These are phyloP conservation scores for Microcyclospora pomicola DNA, from an alignment of 2,329 filamentous ascomycete species.

Conservation along the genomic window DNA sequence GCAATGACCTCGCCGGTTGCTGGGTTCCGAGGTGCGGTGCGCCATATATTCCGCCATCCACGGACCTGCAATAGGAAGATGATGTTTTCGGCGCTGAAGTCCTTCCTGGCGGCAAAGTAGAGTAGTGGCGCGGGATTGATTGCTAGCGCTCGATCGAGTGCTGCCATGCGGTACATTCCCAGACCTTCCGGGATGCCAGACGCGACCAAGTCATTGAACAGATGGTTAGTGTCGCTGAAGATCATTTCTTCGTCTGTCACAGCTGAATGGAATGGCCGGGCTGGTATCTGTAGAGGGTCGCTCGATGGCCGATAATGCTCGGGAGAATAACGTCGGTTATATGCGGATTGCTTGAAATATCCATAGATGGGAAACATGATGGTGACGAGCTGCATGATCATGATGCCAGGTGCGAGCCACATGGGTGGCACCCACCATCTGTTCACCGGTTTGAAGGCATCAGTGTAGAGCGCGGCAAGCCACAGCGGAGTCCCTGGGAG, in stretches of 20 bases:
- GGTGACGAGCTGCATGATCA: conserved; percentile 49
- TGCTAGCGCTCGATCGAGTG: conserved; percentile 47
- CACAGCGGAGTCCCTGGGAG: conserved; percentile 54
- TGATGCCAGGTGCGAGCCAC: conserved; percentile 50
- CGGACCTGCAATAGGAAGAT: conserved; percentile 47
- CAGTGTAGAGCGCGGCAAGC: conserved; percentile 43
- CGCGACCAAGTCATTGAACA: conserved; percentile 1
- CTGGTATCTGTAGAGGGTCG: background rate
- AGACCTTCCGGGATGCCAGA: conserved; percentile 1
- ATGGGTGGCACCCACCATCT: conserved; percentile 45
- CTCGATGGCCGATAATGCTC: background rate
- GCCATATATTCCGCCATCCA: conserved; percentile 25
- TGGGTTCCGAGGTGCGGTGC: conserved; percentile 5
- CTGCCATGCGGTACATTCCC: conserved; percentile 43
- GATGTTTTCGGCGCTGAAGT: conserved; percentile 60
- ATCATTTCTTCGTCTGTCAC: conserved; percentile 23
- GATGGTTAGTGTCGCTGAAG: conserved; percentile 8
- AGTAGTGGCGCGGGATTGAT: conserved; percentile 47
- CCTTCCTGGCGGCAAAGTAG: conserved; percentile 49
- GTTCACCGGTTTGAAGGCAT: conserved; percentile 35
- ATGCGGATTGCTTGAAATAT: conserved; percentile 29
- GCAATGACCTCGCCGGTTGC: conserved; percentile 4
- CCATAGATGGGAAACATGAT: conserved; percentile 51
- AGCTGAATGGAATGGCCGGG: conserved; percentile 1
- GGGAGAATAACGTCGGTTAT: conserved; percentile 2